These are phyloP conservation scores for Fusarium subglutinans DNA, from an alignment of 2,329 filamentous ascomycete species.

Conservation along the genomic window DNA sequence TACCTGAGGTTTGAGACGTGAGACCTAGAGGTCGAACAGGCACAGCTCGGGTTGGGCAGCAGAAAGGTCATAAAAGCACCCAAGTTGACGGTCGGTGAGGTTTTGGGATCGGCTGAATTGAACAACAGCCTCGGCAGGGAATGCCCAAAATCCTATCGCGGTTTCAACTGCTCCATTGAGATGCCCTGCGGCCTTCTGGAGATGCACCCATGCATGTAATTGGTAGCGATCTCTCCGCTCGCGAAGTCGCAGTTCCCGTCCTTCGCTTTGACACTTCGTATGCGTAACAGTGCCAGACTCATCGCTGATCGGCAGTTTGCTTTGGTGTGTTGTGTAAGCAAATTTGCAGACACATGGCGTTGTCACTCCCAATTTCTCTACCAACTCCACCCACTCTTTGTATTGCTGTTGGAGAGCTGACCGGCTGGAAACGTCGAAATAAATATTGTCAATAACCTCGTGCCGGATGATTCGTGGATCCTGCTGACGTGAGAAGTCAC, in stretches of 20 bases:
- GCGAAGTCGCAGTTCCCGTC: too few relatives aligned
- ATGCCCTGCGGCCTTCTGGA: background rate
- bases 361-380: background rate
- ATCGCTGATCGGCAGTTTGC: too few relatives aligned
- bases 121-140: background rate
- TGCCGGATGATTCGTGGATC: too few relatives aligned
- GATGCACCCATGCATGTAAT: too few relatives aligned
- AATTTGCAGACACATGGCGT: background rate
- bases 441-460: too few relatives aligned
- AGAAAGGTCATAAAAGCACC: background rate
- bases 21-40: background rate
- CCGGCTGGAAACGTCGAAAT: too few relatives aligned
- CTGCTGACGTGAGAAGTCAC: background rate
- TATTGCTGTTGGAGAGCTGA: background rate
- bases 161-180: background rate
- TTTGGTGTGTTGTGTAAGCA: background rate
- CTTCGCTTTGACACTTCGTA: too few relatives aligned
- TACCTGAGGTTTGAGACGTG: background rate
- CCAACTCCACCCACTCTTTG: background rate
- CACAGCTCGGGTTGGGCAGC: background rate
- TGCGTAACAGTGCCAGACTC: too few relatives aligned
- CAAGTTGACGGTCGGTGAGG: fast-evolving
- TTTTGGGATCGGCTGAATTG: background rate
- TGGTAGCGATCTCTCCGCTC: too few relatives aligned
- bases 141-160: background rate